Conservation (phyloP, 441 rosid species). For the Eutrema salsugineum region DNA sequence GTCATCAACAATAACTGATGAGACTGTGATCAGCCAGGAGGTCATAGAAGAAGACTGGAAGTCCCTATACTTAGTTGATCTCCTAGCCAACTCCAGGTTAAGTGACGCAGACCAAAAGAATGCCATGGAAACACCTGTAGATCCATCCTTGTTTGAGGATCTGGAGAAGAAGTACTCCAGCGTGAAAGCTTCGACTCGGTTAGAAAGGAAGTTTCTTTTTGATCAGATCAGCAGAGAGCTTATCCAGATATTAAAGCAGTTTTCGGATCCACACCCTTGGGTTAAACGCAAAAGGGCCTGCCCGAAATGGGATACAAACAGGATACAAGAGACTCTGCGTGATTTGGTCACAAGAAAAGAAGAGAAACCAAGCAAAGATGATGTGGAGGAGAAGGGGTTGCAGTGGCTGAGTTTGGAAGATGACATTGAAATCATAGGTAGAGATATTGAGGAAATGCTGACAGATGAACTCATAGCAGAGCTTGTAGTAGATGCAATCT, state of each 20-base stretch:
- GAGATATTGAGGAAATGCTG: constrained; percentile 67
- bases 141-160: constrained; percentile 60
- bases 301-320: constrained; percentile 39
- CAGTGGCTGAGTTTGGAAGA: constrained; percentile 64
- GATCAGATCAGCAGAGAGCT: constrained; percentile 64
- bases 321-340: constrained; percentile 41
- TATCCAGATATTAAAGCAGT: constrained; percentile 42
- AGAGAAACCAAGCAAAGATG: constrained; percentile 31
- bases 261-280: constrained; percentile 56
- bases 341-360: constrained; percentile 38
- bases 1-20: constrained; percentile 29
- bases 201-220: constrained; percentile 71
- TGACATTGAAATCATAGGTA: constrained; percentile 58
- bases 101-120: constrained; percentile 40
- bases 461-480: constrained; percentile 66
- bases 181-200: constrained; percentile 39
- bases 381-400: constrained; percentile 36
- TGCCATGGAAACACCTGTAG: constrained; percentile 55
- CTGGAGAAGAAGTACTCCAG: constrained; percentile 61
- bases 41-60: constrained; percentile 48
- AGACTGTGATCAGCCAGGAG: constrained; percentile 20
- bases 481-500: constrained; percentile 23
- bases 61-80: constrained; percentile 47
- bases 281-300: constrained; percentile 30
- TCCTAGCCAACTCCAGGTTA: constrained; percentile 51